A percentile compares a stretch with the other conserved stretches of the same genome.
Evolutionary conservation across 1,284 basidiomycete genomes (phyloP).

Genomic region (Irpex lacteus): DNA sequence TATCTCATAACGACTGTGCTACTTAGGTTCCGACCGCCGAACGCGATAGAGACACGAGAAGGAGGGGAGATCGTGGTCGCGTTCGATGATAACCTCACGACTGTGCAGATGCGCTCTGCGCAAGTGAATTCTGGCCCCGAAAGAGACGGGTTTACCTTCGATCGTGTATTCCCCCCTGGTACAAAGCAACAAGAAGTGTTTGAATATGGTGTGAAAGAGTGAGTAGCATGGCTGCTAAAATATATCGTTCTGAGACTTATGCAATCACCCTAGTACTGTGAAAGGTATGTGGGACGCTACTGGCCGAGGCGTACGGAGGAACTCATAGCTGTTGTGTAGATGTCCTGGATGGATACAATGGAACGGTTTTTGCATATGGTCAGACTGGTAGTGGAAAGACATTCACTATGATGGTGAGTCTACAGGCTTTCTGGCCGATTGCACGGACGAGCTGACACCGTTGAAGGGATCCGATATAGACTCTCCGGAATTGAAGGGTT

Average conservation of each 20-base stretch:
- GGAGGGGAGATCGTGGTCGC: conserved; percentile 89
- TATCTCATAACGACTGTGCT: background rate
- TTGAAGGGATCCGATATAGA: conserved; percentile 94
- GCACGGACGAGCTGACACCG: conserved; percentile 14
- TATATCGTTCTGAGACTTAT: conserved; percentile 3
- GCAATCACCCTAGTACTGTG: conserved; percentile 55
- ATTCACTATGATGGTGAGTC: conserved; percentile 92
- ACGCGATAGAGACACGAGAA: conserved; percentile 88
- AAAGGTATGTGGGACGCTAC: conserved; percentile 49
- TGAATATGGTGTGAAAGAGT: conserved; percentile 98
- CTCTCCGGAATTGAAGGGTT: conserved; percentile 86
- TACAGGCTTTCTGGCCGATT: background rate
- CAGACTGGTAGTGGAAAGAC: conserved; percentile 98
- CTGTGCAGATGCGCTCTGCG: conserved; percentile 77
- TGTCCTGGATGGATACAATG: conserved; percentile 98
- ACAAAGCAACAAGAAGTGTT: conserved; percentile 95
- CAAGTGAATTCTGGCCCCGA: conserved; percentile 70
- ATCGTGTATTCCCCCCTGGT: conserved; percentile 93
- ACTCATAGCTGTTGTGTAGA: conserved; percentile 47
- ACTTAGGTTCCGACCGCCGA: conserved; percentile 90
- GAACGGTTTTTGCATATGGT: conserved; percentile 97
- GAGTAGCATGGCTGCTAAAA: conserved; percentile 31
- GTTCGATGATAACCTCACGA: conserved; percentile 84
- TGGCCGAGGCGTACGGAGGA: background rate
- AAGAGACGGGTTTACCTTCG: conserved; percentile 95